Conservation (phyloP, 1,139 yeast species). For the Suhomyces bribrorum region DNA sequence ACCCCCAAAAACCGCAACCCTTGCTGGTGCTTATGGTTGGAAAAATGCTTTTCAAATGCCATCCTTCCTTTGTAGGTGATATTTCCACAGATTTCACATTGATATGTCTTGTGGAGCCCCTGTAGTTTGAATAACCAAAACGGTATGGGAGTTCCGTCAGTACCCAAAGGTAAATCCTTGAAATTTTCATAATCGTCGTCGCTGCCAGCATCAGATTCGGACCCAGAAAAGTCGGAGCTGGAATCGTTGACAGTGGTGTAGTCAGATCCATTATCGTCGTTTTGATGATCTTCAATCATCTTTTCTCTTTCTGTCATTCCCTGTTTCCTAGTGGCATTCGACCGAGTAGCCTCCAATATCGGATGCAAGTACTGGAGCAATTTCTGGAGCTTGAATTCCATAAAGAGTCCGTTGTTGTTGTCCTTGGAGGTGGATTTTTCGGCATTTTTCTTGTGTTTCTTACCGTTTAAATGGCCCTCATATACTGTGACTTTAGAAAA, state of each 20-base stretch:
- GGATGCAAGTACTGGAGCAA: constrained; percentile 37
- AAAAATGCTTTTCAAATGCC: constrained; percentile 73
- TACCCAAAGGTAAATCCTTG: constrained; percentile 72
- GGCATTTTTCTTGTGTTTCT: constrained; percentile 66
- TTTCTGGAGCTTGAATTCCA: constrained; percentile 5
- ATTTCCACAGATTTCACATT: constrained; percentile 90
- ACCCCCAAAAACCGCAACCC: constrained; percentile 81
- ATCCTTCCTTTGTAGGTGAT: constrained; percentile 70
- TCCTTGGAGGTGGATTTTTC: not conserved
- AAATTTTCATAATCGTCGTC: constrained; percentile 24
- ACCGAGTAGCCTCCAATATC: constrained; percentile 50
- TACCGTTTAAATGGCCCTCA: constrained; percentile 69
- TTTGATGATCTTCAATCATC: constrained; percentile 46
- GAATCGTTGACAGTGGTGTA: constrained; percentile 27
- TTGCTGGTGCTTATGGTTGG: constrained; percentile 63
- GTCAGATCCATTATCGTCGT: constrained; percentile 40
- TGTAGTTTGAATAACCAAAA: constrained; percentile 89
- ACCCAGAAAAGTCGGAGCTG: constrained; percentile 21
- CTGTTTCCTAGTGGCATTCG: constrained; percentile 64
- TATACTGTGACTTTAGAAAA: constrained; percentile 70
- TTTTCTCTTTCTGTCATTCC: constrained; percentile 77
- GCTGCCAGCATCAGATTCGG: constrained; percentile 29
- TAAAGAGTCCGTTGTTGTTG: not conserved
- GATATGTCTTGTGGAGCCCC: constrained; percentile 72
- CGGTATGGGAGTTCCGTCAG: constrained; percentile 92